Percentiles rank a stretch among this genome's conserved stretches.
Evolutionary conservation across 306 rosid genomes (phyloP).

Genomic region (Gynostemma pentaphyllum): DNA sequence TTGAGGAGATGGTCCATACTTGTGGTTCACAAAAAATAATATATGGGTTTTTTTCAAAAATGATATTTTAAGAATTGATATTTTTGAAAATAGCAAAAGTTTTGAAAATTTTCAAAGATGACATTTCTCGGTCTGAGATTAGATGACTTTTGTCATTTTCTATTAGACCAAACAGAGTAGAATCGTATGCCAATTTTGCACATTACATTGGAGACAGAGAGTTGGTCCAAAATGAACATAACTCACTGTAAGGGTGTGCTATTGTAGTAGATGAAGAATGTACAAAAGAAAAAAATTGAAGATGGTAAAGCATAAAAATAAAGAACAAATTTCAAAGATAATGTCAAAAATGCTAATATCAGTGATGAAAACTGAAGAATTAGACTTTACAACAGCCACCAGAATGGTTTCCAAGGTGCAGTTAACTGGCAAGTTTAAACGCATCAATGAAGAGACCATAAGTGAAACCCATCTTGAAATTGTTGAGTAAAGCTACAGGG

Average conservation of each 20-base stretch:
- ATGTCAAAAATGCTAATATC: background rate
- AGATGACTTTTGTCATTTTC: too few relatives aligned
- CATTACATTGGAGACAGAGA: background rate
- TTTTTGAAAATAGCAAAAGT: too few relatives aligned
- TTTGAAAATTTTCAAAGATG: too few relatives aligned
- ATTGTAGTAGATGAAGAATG: background rate
- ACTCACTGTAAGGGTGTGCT: background rate
- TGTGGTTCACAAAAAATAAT: too few relatives aligned
- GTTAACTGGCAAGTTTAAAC: conserved; percentile 82
- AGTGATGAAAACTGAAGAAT: background rate
- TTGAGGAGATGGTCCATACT: too few relatives aligned
- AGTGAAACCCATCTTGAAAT: conserved; percentile 93
- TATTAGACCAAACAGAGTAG: too few relatives aligned
- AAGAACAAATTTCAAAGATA: background rate
- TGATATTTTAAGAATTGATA: too few relatives aligned
- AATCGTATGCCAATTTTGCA: too few relatives aligned
- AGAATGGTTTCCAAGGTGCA: conserved; percentile 12
- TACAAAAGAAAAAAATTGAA: background rate
- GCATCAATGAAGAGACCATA: conserved; percentile 97
- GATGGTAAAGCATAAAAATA: background rate
- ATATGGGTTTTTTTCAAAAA: too few relatives aligned
- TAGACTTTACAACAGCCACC: background rate
- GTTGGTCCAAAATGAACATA: background rate
- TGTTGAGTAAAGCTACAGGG: conserved; percentile 83
- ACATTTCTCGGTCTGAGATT: too few relatives aligned